A percentile compares a stretch with the other conserved stretches of the same genome.
Conservation (phyloP, 139 green algal genomes). For the Nannochloris sp. region DNA sequence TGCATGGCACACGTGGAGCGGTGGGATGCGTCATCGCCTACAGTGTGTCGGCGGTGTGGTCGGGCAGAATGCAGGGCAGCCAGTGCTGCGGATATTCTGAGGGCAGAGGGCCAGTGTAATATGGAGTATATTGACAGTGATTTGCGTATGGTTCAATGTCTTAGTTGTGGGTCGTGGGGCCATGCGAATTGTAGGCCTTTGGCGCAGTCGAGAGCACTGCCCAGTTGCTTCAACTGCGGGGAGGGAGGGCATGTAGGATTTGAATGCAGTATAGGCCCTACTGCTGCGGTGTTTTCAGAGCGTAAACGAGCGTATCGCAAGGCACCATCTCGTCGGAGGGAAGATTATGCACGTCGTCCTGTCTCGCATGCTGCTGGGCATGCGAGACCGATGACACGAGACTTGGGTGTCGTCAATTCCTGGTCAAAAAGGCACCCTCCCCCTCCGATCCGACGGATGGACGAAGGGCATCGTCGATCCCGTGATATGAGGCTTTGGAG, state of each 20-base stretch:
- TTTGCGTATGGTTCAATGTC: conserved; percentile 49
- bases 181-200: conserved; percentile 46
- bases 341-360: not conserved
- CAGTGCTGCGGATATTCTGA: conserved; percentile 43
- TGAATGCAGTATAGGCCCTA: conserved; percentile 1
- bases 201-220: conserved; percentile 9
- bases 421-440: too few relatives aligned
- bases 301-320: not conserved
- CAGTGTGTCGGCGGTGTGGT: conserved; percentile 56
- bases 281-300: not conserved
- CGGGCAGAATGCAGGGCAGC: conserved; percentile 35
- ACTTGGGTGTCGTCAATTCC: too few relatives aligned
- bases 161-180: conserved; percentile 47
- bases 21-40: not conserved
- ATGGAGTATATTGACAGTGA: conserved; percentile 39
- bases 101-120: conserved; percentile 52
- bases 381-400: too few relatives aligned
- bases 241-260: conserved; percentile 38
- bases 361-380: too few relatives aligned
- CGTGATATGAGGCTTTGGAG: too few relatives aligned
- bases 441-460: too few relatives aligned
- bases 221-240: conserved; percentile 53
- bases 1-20: conserved; percentile 22
- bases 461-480: too few relatives aligned
- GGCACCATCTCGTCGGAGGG: not conserved